Conservation (phyloP, 2,329 filamentous ascomycete genomes). For the Apiospora phragmitis region DNA sequence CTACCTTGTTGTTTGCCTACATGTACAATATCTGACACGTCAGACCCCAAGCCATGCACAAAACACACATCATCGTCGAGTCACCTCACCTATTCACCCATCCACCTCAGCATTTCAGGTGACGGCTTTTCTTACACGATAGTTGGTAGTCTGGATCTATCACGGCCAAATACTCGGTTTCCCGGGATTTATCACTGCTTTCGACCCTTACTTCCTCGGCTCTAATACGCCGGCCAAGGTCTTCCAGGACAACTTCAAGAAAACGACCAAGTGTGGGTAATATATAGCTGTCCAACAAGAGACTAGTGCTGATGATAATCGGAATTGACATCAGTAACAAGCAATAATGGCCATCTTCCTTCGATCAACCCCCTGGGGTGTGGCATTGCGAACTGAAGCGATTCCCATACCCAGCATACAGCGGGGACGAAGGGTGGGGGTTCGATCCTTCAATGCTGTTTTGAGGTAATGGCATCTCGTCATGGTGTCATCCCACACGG, state of each 20-base stretch:
- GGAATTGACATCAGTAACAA: background rate
- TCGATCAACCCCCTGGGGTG: background rate
- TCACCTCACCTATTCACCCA: background rate
- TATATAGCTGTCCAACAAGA: background rate
- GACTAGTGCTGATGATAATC: background rate
- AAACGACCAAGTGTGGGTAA: background rate
- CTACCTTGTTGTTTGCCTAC: background rate
- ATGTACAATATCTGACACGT: slow-evolving; percentile 2
- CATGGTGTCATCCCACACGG: background rate
- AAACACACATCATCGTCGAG: background rate
- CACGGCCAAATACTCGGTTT: background rate
- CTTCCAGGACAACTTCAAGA: background rate
- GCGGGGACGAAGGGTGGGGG: background rate
- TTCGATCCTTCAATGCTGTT: no score
- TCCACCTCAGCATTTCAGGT: background rate
- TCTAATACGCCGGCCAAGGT: background rate
- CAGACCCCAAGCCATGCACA: slow-evolving; percentile 4
- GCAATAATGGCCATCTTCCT: background rate
- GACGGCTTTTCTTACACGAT: background rate
- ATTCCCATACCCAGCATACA: background rate
- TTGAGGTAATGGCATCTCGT: background rate
- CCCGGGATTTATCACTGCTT: background rate
- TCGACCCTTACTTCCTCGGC: background rate
- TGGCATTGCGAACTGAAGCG: background rate
- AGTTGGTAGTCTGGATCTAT: background rate